These are phyloP conservation scores for Dryas octopetala DNA, from an alignment of 306 rosid genomes.

Conservation along the genomic window DNA sequence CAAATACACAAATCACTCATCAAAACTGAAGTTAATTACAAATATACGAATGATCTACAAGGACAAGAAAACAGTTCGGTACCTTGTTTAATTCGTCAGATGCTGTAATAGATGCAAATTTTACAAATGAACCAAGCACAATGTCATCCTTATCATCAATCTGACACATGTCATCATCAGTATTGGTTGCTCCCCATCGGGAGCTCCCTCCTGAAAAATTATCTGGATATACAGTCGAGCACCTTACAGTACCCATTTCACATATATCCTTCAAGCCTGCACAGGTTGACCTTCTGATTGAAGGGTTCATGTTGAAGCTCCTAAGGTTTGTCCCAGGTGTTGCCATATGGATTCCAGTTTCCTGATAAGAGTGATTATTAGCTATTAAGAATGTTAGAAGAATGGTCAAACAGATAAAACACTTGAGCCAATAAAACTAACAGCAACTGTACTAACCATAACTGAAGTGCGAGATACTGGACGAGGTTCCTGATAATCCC, in stretches of 20 bases:
- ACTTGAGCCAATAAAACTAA: constrained; percentile 19
- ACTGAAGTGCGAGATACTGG: constrained; percentile 43
- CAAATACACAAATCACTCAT: constrained; percentile 27
- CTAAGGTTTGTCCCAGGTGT: constrained; percentile 47
- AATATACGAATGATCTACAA: constrained; percentile 29
- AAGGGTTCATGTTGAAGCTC: constrained; percentile 54
- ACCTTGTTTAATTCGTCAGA: constrained; percentile 65
- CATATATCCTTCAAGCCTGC: constrained; percentile 71
- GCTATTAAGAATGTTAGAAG: constrained; percentile 1
- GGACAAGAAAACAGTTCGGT: constrained; percentile 17
- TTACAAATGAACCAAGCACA: constrained; percentile 47
- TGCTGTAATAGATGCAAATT: constrained; percentile 43
- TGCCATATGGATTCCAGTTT: constrained; percentile 50
- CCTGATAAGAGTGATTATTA: constrained; percentile 42
- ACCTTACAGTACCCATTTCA: constrained; percentile 60
- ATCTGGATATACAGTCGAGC: constrained; percentile 53
- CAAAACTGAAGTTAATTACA: constrained; percentile 16
- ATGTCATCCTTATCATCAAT: constrained; percentile 69
- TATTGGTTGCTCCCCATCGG: constrained; percentile 48
- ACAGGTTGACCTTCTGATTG: constrained; percentile 51
- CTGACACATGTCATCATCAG: constrained; percentile 75
- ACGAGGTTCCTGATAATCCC: constrained; percentile 50
- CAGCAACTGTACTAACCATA: constrained; percentile 51
- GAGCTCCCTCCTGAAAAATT: constrained; percentile 41
- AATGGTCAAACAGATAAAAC: constrained; percentile 18